Conservation (phyloP, 495 filamentous ascomycete genomes). For the Penicillium goetzii region DNA sequence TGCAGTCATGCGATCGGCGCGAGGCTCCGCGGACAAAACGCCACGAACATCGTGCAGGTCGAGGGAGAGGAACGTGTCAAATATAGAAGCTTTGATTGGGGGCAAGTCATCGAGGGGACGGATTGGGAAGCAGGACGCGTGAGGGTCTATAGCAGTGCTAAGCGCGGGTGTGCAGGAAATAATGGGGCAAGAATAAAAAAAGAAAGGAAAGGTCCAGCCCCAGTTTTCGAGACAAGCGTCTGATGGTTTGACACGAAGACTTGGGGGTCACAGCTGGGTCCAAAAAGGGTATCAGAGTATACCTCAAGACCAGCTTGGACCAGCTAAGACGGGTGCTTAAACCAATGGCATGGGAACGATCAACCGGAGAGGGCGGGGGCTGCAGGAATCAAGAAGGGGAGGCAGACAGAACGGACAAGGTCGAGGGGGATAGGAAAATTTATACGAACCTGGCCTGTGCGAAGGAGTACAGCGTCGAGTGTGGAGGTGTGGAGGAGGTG, state of each 20-base stretch:
- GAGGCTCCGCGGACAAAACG: constrained; percentile 30
- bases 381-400: constrained; percentile 12
- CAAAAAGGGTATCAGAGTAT: neutral
- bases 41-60: constrained; percentile 20
- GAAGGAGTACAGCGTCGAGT: constrained; percentile 1
- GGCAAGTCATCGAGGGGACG: neutral
- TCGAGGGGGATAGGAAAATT: neutral
- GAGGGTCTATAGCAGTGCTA: constrained; percentile 19
- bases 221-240: constrained; percentile 17
- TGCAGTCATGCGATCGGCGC: constrained; percentile 28
- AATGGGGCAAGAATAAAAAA: constrained; percentile 9
- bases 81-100: constrained; percentile 23
- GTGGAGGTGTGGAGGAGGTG: constrained; percentile 3
- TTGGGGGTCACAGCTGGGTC: neutral
- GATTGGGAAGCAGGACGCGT: constrained; percentile 13
- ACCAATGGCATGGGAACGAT: constrained; percentile 30
- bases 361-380: constrained; percentile 19
- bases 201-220: constrained; percentile 20
- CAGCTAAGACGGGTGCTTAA: constrained; percentile 7
- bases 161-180: constrained; percentile 32
- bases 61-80: constrained; percentile 22
- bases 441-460: constrained; percentile 26
- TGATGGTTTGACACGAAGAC: neutral
- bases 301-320: neutral
- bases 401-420: neutral